A percentile compares a stretch with the other conserved stretches of the same genome.
phyloP scores from a whole-genome alignment of 441 rosid species.

The Croton laevigatus region DNA sequence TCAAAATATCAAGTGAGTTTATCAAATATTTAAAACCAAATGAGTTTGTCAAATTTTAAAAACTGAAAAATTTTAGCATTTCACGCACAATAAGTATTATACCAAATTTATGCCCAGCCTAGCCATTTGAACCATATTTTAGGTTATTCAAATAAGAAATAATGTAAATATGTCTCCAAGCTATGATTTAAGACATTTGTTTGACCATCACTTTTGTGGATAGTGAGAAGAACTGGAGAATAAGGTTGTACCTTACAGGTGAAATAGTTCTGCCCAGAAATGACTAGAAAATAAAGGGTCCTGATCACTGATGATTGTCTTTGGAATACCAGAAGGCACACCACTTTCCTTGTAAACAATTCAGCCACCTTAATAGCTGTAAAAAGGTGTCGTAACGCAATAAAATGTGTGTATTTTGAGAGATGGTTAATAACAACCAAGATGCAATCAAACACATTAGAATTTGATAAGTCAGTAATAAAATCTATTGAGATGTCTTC shows the following conservation, averaged over 20 bases:
- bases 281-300: background rate
- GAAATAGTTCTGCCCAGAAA: background rate
- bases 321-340: background rate
- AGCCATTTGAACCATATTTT: background rate
- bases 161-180: background rate
- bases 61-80: too few species aligned
- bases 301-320: background rate
- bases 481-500: background rate
- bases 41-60: too few species aligned
- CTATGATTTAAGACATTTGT: background rate
- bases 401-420: background rate
- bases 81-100: too few species aligned
- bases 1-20: too few species aligned
- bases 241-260: background rate
- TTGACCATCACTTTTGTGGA: background rate
- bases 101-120: background rate
- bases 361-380: background rate
- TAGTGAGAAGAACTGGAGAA: background rate
- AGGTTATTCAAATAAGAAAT: background rate
- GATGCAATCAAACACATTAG: background rate
- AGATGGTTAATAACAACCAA: background rate
- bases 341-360: background rate
- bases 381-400: background rate
- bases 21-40: too few species aligned
- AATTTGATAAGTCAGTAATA: background rate